Base-by-base conservation (phyloP, 2,329 filamentous ascomycete genomes). In the Ophiocordyceps sinensis region DNA sequence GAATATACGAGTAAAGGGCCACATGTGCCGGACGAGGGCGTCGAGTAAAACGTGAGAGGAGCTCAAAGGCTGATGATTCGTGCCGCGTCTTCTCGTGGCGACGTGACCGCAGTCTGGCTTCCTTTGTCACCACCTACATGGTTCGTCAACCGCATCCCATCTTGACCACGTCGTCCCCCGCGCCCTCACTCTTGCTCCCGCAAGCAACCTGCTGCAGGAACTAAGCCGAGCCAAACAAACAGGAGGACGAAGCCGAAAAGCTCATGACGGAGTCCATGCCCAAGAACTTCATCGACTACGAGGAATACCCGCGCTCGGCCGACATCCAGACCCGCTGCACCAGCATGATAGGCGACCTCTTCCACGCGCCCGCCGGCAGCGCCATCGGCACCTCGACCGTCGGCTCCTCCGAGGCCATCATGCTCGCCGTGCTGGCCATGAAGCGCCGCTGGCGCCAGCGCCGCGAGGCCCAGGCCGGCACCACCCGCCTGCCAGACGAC, bases 41-140 rank as follows among this genome's bases (percentile, higher is more conserved):
- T n/a, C n/a, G n/a, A n/a, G n/a, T n/a, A n/a, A 26, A 6, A 13
- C 5, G 5, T 31, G 30, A 13, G 30, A 31, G 30, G 28, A 14
- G 10, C 30, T 31, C n/a, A 6, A 13, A 31, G 12, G 36, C 21
- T 36, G 34, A 36, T 23, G n/a, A 9, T 26, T 5, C 8, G 8
- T 14, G 28, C 28, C 28, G 28, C 19, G 15, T 35, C 19, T n/a
- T 19, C 23, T 23, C 23, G 23, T 23, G 29, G 29, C 11, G 14
- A 11, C 29, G 4, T 15, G 14, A 9, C 8, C 34, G 14, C 42
- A 91, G 85, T 61, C 64, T 96, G 53, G 88, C 89, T 28, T 88
- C 82, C 31, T 96, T 96, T 56, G 87, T 94, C 49, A 94, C 88
- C 2, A 95, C 89, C 1, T 95, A 93, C 68, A 95, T 94, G 87